Evolutionary conservation across 2,329 filamentous ascomycete genomes (phyloP).

Genomic region (Phoma sp.): DNA sequence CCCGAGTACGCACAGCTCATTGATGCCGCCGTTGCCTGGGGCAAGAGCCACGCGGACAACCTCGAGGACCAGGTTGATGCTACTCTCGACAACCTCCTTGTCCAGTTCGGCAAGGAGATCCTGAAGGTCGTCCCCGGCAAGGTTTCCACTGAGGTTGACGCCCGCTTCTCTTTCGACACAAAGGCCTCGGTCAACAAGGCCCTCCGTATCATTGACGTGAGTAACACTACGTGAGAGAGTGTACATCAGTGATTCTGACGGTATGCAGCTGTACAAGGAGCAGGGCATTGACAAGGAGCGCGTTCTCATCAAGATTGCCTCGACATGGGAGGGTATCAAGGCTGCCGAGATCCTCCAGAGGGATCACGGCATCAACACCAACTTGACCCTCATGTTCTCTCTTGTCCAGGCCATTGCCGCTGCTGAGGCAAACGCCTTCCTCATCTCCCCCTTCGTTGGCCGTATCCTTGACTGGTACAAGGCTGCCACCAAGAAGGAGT

Average conservation of each 20-base stretch:
- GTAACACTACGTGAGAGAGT: constrained; percentile 37
- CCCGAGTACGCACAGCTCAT: constrained; percentile 92
- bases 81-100: constrained; percentile 90
- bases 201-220: constrained; percentile 91
- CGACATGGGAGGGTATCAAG: constrained; percentile 99
- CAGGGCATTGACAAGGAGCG: constrained; percentile 92
- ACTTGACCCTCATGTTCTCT: constrained; percentile 99
- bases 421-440: constrained; percentile 92
- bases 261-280: constrained; percentile 84
- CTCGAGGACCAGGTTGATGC: constrained; percentile 85
- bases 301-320: constrained; percentile 97
- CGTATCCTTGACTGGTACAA: constrained; percentile 99
- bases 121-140: constrained; percentile 96
- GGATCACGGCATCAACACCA: constrained; percentile 96
- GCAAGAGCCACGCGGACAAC: constrained; percentile 73
- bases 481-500: constrained; percentile 92
- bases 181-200: constrained; percentile 93
- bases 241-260: constrained; percentile 23
- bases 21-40: constrained; percentile 81
- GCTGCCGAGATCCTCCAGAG: constrained; percentile 95
- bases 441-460: constrained; percentile 99
- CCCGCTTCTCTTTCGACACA: constrained; percentile 93
- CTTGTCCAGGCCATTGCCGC: constrained; percentile 91
- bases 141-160: constrained; percentile 98
- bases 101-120: constrained; percentile 98